Evolutionary conservation across 2,329 filamentous ascomycete genomes (phyloP).

Genomic region (Coniochaeta hoffmannii): DNA sequence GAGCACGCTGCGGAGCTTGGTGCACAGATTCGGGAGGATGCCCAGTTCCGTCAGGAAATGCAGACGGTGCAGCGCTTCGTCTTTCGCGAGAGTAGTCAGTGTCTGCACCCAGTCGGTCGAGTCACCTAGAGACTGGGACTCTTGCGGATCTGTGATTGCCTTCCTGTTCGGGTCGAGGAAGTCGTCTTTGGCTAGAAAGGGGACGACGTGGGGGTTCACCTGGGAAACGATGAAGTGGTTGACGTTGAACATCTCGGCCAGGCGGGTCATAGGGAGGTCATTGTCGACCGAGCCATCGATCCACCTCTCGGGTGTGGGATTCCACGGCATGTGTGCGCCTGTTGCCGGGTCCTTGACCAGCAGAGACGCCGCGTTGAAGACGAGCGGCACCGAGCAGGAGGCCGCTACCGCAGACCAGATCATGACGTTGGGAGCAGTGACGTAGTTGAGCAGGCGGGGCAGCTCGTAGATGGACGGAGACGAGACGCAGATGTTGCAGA

Average conservation of each 20-base stretch:
- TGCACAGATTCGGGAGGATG: constrained; percentile 69
- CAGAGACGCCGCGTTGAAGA: constrained; percentile 73
- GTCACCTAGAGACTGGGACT: background rate
- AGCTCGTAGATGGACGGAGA: constrained; percentile 82
- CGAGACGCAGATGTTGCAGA: constrained; percentile 91
- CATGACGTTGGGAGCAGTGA: constrained; percentile 88
- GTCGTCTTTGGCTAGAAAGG: constrained; percentile 74
- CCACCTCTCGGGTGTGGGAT: constrained; percentile 75
- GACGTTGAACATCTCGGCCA: constrained; percentile 95
- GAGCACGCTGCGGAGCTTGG: constrained; percentile 72
- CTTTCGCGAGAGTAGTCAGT: constrained; percentile 66
- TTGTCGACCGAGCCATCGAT: constrained; percentile 95
- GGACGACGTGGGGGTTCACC: constrained; percentile 89
- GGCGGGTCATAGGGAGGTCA: constrained; percentile 81
- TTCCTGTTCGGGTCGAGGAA: constrained; percentile 34
- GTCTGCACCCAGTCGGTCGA: constrained; percentile 49
- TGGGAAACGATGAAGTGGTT: constrained; percentile 98
- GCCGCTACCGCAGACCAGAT: constrained; percentile 97
- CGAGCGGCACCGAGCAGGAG: constrained; percentile 83
- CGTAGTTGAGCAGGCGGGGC: constrained; percentile 81
- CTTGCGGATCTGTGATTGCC: background rate
- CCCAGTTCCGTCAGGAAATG: constrained; percentile 75
- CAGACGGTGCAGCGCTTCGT: constrained; percentile 73
- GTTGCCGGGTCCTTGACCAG: constrained; percentile 81
- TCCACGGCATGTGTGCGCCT: constrained; percentile 73